phyloP scores from a whole-genome alignment of 805 yeast genomes.

The Pichia phayaonensis region DNA sequence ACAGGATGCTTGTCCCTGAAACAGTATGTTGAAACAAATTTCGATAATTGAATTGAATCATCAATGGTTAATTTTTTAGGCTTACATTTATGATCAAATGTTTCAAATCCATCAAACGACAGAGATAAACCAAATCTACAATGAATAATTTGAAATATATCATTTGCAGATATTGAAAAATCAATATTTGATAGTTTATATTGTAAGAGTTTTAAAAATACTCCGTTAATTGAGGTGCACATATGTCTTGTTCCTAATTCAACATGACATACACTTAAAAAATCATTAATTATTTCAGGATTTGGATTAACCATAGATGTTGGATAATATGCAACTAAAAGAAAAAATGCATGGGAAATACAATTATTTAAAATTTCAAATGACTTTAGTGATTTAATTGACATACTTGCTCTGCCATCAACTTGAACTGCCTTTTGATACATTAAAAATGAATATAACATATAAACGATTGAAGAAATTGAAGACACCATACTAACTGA shows the following conservation, averaged over 20 bases:
- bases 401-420: slow-evolving; percentile 33
- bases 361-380: slow-evolving; percentile 40
- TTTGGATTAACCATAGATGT: slow-evolving; percentile 8
- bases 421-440: slow-evolving; percentile 44
- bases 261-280: slow-evolving; percentile 59
- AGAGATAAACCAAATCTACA: slow-evolving; percentile 71
- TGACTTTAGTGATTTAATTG: slow-evolving; percentile 35
- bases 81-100: slow-evolving; percentile 57
- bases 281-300: slow-evolving; percentile 31
- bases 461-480: slow-evolving; percentile 26
- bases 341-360: slow-evolving; percentile 31
- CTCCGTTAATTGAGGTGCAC: slow-evolving; percentile 60
- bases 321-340: slow-evolving; percentile 34
- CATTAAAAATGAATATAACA: slow-evolving; percentile 41
- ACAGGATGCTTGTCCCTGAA: slow-evolving; percentile 53
- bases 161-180: slow-evolving; percentile 46
- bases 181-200: slow-evolving; percentile 39
- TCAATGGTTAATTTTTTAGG: slow-evolving; percentile 32
- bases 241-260: slow-evolving; percentile 62
- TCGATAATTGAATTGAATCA: slow-evolving; percentile 30
- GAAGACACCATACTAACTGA: neutral
- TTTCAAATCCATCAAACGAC: slow-evolving; percentile 49
- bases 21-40: slow-evolving; percentile 47
- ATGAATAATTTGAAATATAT: slow-evolving; percentile 66
- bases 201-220: slow-evolving; percentile 55